Evolutionary conservation across 2,329 filamentous ascomycete species (phyloP), one percentile per base, ranked within the genome.

Genomic region (Neonectria coccinea): DNA sequence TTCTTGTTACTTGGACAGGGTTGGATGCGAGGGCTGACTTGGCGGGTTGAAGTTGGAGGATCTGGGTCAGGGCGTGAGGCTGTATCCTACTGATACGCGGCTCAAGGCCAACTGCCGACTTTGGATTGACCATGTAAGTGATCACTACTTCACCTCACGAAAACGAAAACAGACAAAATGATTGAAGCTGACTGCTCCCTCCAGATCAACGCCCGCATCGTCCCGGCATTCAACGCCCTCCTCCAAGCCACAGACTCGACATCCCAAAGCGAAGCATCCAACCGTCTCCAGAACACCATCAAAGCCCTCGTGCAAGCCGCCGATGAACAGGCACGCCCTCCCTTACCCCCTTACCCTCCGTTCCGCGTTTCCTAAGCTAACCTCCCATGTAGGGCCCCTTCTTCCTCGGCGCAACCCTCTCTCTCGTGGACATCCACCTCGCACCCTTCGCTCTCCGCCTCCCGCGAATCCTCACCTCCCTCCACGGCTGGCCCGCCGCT

Each of bases 51-150:
- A 77, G 88, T 85, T 96, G 39, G 93, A 97, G 74, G 94, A 97
- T 72, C 79, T 93, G 29, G 83, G 87, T 33, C 77, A 83, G 27
- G 87, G 87, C 1, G 80, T 84, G 5, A 79, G 87, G 7, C 80
- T 97, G 8, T 82, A 94, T 29, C 92, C 92, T 1, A 80, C 83
- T 1, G 85, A 85, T 73, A 83, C 91, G 1, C 89, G 91, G 72
- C 78, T 89, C 14, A 88, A 89, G 69, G 93, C 94, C 2, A 88
- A 91, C 60, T 93, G 89, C 63, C 88, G 93, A 47, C 79, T 96
- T 10, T 97, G 93, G 93, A 85, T 89, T 27, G 91, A 95, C 69
- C 92, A 96, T 81, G 89, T 93, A 79, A 77, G 86, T 76, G 29
- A 11, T 36, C 9, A 7, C 14, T 9, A 11, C n/a, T 2, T 25